These are phyloP conservation scores for Colletotrichum camelliae DNA, from an alignment of 2,329 filamentous ascomycete species.

Conservation along the genomic window DNA sequence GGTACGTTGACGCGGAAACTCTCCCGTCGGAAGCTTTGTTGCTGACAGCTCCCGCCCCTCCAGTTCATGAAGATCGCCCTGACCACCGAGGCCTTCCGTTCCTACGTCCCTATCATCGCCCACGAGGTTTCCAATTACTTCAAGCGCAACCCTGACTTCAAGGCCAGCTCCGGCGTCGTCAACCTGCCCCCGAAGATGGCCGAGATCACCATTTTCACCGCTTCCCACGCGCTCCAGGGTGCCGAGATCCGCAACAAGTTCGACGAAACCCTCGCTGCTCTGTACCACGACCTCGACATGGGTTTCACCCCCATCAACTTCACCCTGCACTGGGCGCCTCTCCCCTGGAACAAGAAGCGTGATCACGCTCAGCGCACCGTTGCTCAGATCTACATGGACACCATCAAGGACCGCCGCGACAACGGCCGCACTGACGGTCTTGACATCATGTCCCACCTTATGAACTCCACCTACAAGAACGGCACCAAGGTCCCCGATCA, in stretches of 20 bases:
- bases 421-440: slow-evolving; percentile 55
- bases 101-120: slow-evolving; percentile 80
- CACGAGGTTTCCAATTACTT: slow-evolving; percentile 77
- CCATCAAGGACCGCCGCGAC: slow-evolving; percentile 74
- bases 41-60: slow-evolving; percentile 21
- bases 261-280: slow-evolving; percentile 77
- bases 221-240: slow-evolving; percentile 84
- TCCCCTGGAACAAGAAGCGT: slow-evolving; percentile 86
- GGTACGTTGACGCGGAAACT: slow-evolving; percentile 51
- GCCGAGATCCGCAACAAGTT: slow-evolving; percentile 82
- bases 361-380: slow-evolving; percentile 83
- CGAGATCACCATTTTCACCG: slow-evolving; percentile 89
- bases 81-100: slow-evolving; percentile 74
- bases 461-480: slow-evolving; percentile 86
- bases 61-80: slow-evolving; percentile 84
- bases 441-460: slow-evolving; percentile 91
- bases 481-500: slow-evolving; percentile 79
- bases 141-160: slow-evolving; percentile 70
- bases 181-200: slow-evolving; percentile 80
- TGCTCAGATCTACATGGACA: slow-evolving; percentile 81
- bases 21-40: background rate
- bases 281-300: slow-evolving; percentile 91
- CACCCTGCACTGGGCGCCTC: slow-evolving; percentile 84
- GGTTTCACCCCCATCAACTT: slow-evolving; percentile 91
- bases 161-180: slow-evolving; percentile 70